A percentile compares a stretch with the other conserved stretches of the same genome.
phyloP scores from a whole-genome alignment of 345 rosid genomes.

The Salix caprea region DNA sequence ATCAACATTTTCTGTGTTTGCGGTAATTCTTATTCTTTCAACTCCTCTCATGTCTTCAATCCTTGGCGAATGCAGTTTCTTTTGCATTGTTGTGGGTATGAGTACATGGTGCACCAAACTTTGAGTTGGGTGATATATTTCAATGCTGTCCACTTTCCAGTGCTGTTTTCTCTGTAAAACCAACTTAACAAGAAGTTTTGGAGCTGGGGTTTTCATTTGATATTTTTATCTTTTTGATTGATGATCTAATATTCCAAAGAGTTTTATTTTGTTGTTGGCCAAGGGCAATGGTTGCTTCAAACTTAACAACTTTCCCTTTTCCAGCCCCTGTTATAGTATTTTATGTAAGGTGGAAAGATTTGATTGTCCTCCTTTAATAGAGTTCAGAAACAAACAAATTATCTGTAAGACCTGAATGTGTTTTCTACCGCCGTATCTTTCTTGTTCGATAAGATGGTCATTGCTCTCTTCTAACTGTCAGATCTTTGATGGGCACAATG shows the following conservation, averaged over 20 bases:
- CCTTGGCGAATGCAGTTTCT: background rate
- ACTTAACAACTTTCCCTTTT: background rate
- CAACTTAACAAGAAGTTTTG: background rate
- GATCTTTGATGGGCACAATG: constrained; percentile 95
- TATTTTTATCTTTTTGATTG: background rate
- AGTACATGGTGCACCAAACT: background rate
- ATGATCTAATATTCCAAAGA: background rate
- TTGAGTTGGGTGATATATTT: background rate
- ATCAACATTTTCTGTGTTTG: constrained; percentile 67
- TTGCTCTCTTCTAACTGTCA: constrained; percentile 21
- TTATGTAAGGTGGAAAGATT: background rate
- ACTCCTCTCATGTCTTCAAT: background rate
- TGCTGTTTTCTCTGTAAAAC: background rate
- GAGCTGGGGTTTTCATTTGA: background rate
- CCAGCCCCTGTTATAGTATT: background rate
- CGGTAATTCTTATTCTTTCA: constrained; percentile 36
- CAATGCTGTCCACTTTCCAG: background rate
- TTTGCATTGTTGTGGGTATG: background rate
- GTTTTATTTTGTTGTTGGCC: background rate
- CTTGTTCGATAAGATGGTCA: background rate
- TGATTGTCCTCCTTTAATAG: background rate
- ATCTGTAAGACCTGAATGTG: background rate
- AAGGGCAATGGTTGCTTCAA: background rate
- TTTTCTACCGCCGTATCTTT: constrained; percentile 4
- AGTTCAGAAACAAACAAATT: background rate